Conservation (phyloP, 805 yeast species). For the Nakazawaea wyomingensis region DNA sequence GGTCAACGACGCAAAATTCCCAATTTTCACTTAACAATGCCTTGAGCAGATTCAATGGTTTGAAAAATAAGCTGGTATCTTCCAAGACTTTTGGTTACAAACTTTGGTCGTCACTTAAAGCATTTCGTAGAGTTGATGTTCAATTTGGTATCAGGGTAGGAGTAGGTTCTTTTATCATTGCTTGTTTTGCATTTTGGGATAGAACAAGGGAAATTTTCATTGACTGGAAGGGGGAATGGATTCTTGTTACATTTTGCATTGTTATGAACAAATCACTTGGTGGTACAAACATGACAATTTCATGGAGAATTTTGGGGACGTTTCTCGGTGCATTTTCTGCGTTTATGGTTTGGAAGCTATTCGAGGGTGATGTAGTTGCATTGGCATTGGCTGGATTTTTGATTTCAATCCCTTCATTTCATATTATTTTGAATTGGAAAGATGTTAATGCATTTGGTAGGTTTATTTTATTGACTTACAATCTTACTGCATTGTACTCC, state of each 20-base stretch:
- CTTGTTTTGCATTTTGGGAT: conserved; percentile 63
- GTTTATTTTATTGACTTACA: conserved; percentile 69
- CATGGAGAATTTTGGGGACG: conserved; percentile 72
- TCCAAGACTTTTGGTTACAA: conserved; percentile 24
- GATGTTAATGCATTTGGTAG: conserved; percentile 59
- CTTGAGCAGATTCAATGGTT: conserved; percentile 20
- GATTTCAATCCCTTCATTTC: conserved; percentile 41
- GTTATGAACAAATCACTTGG: conserved; percentile 84
- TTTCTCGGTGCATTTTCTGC: conserved; percentile 66
- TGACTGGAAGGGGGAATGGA: conserved; percentile 81
- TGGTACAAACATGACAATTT: conserved; percentile 75
- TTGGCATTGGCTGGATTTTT: conserved; percentile 46
- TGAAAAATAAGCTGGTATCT: conserved; percentile 19
- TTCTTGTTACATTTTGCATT: conserved; percentile 72
- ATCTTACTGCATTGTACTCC: conserved; percentile 71
- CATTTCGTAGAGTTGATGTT: conserved; percentile 59
- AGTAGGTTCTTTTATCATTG: conserved; percentile 62
- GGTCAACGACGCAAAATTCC: conserved; percentile 1
- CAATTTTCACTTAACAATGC: conserved; percentile 30
- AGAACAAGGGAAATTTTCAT: conserved; percentile 47
- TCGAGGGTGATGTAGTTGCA: conserved; percentile 48
- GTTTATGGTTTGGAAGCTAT: conserved; percentile 49
- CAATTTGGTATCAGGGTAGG: conserved; percentile 80
- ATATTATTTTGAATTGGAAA: conserved; percentile 66
- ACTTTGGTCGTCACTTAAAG: conserved; percentile 46